Base-by-base conservation (phyloP, 2,329 filamentous ascomycete species). In the Knufia fluminis region DNA sequence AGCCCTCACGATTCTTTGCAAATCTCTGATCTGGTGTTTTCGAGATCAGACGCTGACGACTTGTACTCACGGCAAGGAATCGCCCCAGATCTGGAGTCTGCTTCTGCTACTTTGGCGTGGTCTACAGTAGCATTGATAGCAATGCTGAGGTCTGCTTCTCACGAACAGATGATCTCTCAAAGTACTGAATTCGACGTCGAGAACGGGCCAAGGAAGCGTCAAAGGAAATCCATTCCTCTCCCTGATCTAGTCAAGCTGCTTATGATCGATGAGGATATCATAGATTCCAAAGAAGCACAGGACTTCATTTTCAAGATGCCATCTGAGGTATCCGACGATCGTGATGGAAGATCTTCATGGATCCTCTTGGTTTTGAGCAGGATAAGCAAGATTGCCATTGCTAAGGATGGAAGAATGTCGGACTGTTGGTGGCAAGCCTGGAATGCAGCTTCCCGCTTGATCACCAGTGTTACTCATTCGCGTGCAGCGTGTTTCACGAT, bases 301-400 rank as follows among this genome's bases (percentile, higher is more conserved):
- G 71, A 74, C 0, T 63, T 83, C 3, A 61, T 92, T 2, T 71
- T 74, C 7, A 74, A 77, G 38, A 67, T 94, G 14, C 68, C 74
- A 14, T 65, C 69, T 9, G 73, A 76, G 47, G 78, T 85, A 38
- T 74, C 78, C 8, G 85, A 92, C 60, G 90, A 94, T 59, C 81
- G 84, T 56, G 68, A 70, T 12, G 65, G 67, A 7, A 70, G 83
- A 35, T 78, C 82, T 6, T 86, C 82, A 0, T 98, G 92, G 92
- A 83, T 88, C 16, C 80, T 94, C 71, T 65, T 96, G 46, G 83
- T 82, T n/a, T 79, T 88, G 61, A 46, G 44, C 20, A 20, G 44
- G n/a, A 8, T 36, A 4, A 35, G 17, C 33, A 39, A 20, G 4
- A 31, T 17, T 9, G 3, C 31, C 7, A 8, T 46, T 24, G 44